These are phyloP conservation scores for Dictyostelium firmibasis DNA, from an alignment of 78 protist genomes.

Conservation along the genomic window DNA sequence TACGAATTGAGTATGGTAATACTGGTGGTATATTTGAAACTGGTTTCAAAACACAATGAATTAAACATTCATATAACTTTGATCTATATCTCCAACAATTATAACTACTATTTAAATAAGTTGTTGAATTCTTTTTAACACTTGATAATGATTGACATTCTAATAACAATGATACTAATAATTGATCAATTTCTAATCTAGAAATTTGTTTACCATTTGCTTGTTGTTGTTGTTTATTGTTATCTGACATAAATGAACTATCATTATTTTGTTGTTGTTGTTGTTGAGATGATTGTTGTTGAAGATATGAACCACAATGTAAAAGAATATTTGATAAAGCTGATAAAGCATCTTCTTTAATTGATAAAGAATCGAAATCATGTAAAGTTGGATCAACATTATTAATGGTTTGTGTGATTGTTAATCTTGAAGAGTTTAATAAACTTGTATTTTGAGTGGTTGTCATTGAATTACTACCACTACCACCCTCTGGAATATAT, in stretches of 20 bases:
- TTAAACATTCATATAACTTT: constrained; percentile 18
- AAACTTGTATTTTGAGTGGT: background rate
- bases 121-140: constrained; percentile 11
- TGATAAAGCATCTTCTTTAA: background rate
- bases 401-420: background rate
- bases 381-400: constrained; percentile 35
- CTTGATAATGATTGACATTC: constrained; percentile 32
- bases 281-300: constrained; percentile 3
- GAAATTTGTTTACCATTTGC: background rate
- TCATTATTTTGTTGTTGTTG: too few relatives aligned
- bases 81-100: constrained; percentile 18
- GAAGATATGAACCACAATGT: constrained; percentile 44
- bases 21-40: constrained; percentile 37
- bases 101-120: constrained; percentile 9
- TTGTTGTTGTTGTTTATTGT: background rate
- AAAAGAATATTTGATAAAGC: background rate
- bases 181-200: constrained; percentile 35
- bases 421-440: background rate
- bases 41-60: constrained; percentile 19
- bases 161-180: constrained; percentile 3
- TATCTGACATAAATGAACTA: background rate
- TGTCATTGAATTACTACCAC: background rate
- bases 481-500: constrained; percentile 35
- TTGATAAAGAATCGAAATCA: background rate
- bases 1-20: constrained; percentile 50